A percentile compares a stretch with the other conserved stretches of the same genome.
phyloP scores from a whole-genome alignment of 1,139 yeast genomes.

The Sugiyamaella pinicola region DNA sequence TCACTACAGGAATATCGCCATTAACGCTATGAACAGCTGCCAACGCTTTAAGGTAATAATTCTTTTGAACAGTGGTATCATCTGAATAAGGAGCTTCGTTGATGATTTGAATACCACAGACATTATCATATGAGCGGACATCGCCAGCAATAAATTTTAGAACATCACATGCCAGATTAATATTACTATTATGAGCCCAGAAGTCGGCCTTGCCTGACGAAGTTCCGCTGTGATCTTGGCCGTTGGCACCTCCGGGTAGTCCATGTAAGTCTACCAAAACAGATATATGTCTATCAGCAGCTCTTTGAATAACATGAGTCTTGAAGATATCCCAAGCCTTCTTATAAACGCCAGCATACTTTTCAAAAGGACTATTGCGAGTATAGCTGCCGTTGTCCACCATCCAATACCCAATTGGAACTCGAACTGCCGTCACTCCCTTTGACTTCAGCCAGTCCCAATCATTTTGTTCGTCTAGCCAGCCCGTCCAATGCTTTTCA shows the following conservation, averaged over 20 bases:
- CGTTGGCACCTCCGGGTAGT: slow-evolving; percentile 90
- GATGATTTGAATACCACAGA: slow-evolving; percentile 79
- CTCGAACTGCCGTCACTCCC: slow-evolving; percentile 74
- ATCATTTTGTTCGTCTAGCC: slow-evolving; percentile 60
- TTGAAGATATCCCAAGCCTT: slow-evolving; percentile 71
- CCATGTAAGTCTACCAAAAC: slow-evolving; percentile 86
- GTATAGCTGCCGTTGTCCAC: slow-evolving; percentile 65
- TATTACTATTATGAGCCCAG: slow-evolving; percentile 55
- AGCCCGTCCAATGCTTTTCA: slow-evolving; percentile 71
- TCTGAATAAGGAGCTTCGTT: slow-evolving; percentile 76
- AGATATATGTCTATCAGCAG: slow-evolving; percentile 61
- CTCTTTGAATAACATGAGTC: slow-evolving; percentile 54
- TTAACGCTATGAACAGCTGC: slow-evolving; percentile 61
- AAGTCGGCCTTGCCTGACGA: slow-evolving; percentile 58
- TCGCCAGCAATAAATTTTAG: slow-evolving; percentile 66
- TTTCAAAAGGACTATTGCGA: slow-evolving; percentile 62
- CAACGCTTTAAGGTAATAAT: slow-evolving; percentile 71
- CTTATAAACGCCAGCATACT: slow-evolving; percentile 56
- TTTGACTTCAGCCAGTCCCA: slow-evolving; percentile 73
- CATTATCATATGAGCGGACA: slow-evolving; percentile 58
- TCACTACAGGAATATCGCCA: slow-evolving; percentile 63
- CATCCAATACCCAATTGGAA: slow-evolving; percentile 93
- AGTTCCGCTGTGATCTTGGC: slow-evolving; percentile 81
- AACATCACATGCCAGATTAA: slow-evolving; percentile 52
- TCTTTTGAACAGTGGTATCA: slow-evolving; percentile 47